A percentile compares a stretch with the other conserved stretches of the same genome.
Conservation (phyloP, 2,329 filamentous ascomycete genomes). For the Phoma sp. region DNA sequence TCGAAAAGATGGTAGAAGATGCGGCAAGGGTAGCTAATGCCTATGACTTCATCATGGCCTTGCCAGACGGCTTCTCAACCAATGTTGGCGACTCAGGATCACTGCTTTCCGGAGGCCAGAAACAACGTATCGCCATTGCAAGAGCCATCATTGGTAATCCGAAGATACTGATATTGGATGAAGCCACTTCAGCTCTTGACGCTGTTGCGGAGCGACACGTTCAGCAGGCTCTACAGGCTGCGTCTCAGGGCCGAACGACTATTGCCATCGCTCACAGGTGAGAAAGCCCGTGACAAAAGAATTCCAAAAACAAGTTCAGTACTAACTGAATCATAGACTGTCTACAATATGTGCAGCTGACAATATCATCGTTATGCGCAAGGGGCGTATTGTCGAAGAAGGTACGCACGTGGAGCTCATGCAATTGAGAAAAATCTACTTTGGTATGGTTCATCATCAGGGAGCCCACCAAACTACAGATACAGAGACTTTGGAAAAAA, state of each 20-base stretch:
- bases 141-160: conserved; percentile 29
- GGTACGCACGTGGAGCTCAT: conserved; percentile 36
- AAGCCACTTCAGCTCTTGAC: not conserved
- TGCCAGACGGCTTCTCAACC: conserved; percentile 78
- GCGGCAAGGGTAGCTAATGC: conserved; percentile 70
- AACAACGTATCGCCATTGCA: conserved; percentile 74
- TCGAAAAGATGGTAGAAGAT: too few species aligned
- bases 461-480: too few species aligned
- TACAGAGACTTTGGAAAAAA: too few species aligned
- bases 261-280: conserved; percentile 53
- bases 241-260: conserved; percentile 40
- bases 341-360: conserved; percentile 49
- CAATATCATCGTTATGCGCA: conserved; percentile 49
- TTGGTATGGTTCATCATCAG: not conserved
- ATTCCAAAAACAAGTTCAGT: too few species aligned
- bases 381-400: conserved; percentile 48
- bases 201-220: conserved; percentile 42
- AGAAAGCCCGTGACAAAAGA: too few species aligned
- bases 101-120: conserved; percentile 72
- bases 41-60: conserved; percentile 80
- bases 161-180: conserved; percentile 16
- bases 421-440: conserved; percentile 15
- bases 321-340: too few species aligned
- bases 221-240: not conserved
- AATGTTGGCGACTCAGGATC: conserved; percentile 78